Base-by-base conservation (phyloP, 768 basidiomycete species). In the Tylopilus cervinicoccineus region DNA sequence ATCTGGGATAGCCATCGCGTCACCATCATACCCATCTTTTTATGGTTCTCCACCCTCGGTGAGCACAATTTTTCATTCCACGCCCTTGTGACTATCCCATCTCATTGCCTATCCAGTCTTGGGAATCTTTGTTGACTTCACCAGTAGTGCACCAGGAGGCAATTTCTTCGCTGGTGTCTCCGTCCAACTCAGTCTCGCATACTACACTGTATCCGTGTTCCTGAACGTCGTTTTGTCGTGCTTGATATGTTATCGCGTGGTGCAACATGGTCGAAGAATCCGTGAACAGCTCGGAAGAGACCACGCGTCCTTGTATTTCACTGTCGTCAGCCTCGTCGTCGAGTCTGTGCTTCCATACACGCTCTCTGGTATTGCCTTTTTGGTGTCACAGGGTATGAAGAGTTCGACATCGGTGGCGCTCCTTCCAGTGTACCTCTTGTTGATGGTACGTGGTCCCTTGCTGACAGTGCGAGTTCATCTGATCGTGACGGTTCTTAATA, bases 321-420 rank as follows among this genome's bases (percentile, higher is more conserved):
- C 38, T 10, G 16, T 46, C 32, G 38, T 43, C 17, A 20, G 50
- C 0, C 28, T 58, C 8, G 23, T 65, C 12, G 31, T 64, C 42
- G 63, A 64, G 36, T 63, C 61, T 2, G 47, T 60, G 14, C 31
- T 61, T 38, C 63, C 63, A 7, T 63, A 48, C 38, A 64, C 61
- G 14, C 14, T 65, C 27, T 50, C 48, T 6, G 59, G 63, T 4
- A 47, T 66, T 3, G 55, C 55, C 5, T 66, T 66, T 33, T 33
- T 63, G 36, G 46, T 58, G 13, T 46, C 58, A 5, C 40, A 60
- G 26, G 54, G 61, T 2, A n/a, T 52, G 2, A 23, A 17, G 2
- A 66, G 59, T 32, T 4, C 51, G 23, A 45, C 38, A 2, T 56
- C 59, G 20, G 20, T 22, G n/a, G 43, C 17, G 8, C 59, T 64